These are phyloP conservation scores for Russula sp. DNA, from an alignment of 768 basidiomycete genomes.

Conservation along the genomic window DNA sequence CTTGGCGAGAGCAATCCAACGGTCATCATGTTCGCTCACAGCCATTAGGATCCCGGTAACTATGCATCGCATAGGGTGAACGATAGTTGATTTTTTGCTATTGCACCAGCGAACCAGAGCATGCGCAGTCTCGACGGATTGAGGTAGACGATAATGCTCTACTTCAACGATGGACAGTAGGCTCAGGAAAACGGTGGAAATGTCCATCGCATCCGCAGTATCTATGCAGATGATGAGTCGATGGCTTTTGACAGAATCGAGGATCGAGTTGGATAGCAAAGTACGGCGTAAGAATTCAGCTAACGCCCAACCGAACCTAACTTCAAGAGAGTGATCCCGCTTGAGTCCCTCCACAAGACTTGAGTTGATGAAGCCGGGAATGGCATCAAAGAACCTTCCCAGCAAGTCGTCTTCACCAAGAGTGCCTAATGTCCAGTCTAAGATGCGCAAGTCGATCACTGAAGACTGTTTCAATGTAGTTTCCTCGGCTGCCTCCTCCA, in stretches of 20 bases:
- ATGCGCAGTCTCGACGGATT: too few species aligned
- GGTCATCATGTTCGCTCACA: not conserved
- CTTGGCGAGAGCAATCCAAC: not conserved
- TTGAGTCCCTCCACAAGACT: not conserved
- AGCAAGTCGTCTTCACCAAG: not conserved
- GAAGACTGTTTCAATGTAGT: not conserved
- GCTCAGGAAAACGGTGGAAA: too few species aligned
- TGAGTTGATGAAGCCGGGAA: constrained; percentile 2
- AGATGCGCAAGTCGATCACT: not conserved
- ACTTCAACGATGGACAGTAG: too few species aligned
- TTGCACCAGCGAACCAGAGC: too few species aligned
- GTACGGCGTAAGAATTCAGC: not conserved
- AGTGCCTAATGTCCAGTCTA: not conserved
- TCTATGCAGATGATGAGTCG: too few species aligned
- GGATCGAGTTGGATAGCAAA: too few species aligned
- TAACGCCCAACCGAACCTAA: not conserved
- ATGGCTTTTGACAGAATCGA: too few species aligned
- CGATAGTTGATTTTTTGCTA: too few species aligned
- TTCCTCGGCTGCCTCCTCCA: not conserved
- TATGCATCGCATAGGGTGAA: not conserved
- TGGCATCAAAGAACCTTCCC: not conserved
- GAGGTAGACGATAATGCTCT: too few species aligned
- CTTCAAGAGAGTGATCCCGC: too few species aligned
- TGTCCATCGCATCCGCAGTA: too few species aligned
- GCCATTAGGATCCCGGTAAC: not conserved